Conservation (phyloP, 2,329 filamentous ascomycete species). For the Cyanodermella asteris region DNA sequence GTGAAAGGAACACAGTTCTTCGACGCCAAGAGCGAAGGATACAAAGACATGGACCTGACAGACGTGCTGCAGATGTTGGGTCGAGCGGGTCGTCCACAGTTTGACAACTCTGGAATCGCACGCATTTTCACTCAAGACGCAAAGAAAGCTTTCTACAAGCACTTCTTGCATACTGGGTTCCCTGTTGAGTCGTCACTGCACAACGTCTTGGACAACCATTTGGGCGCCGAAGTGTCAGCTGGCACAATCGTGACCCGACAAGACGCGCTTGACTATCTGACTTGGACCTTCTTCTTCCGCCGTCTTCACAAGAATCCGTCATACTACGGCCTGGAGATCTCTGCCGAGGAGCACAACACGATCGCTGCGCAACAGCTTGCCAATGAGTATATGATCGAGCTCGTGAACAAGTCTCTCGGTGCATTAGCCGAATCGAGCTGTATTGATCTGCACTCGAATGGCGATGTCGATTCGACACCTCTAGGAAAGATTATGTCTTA, state of each 20-base stretch:
- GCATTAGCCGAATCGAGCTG: constrained; percentile 73
- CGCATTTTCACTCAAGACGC: constrained; percentile 93
- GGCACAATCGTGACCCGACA: constrained; percentile 87
- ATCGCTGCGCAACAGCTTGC: constrained; percentile 66
- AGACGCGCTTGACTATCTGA: constrained; percentile 90
- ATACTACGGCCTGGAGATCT: constrained; percentile 90
- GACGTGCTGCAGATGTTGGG: constrained; percentile 97
- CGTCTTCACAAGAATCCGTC: constrained; percentile 94
- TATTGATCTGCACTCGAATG: constrained; percentile 61
- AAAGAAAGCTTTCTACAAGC: constrained; percentile 99
- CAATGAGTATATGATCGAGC: constrained; percentile 82
- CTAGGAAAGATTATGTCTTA: constrained; percentile 98
- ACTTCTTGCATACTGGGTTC: constrained; percentile 94
- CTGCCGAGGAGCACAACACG: constrained; percentile 76
- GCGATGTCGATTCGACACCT: constrained; percentile 72
- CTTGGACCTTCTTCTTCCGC: constrained; percentile 99
- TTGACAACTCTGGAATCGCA: constrained; percentile 86
- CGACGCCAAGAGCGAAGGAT: constrained; percentile 91
- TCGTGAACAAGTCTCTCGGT: constrained; percentile 68
- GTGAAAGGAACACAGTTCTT: constrained; percentile 98
- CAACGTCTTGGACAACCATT: constrained; percentile 89
- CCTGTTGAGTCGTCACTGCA: constrained; percentile 92
- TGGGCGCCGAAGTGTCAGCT: constrained; percentile 83
- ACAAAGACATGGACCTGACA: constrained; percentile 96
- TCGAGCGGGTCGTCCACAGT: constrained; percentile 84